These are phyloP conservation scores for Triticum turgidum DNA, from an alignment of 176 grass and related monocot species.

Conservation along the genomic window DNA sequence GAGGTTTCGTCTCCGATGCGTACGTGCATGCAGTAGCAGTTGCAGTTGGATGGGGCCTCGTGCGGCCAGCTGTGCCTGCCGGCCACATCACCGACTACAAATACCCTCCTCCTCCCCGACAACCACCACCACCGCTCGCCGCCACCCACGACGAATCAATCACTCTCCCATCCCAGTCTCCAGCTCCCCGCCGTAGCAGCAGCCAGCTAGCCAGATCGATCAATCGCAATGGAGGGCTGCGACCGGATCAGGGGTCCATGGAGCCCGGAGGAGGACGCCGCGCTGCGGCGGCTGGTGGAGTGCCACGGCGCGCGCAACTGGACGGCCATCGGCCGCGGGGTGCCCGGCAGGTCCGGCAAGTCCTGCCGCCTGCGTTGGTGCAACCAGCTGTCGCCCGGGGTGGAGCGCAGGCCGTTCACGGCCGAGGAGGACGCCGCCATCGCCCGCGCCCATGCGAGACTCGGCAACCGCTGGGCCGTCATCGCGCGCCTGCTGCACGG, in stretches of 20 bases:
- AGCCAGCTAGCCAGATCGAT: too few species aligned
- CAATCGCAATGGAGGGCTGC: background rate
- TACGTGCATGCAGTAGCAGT: background rate
- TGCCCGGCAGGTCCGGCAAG: constrained; percentile 75
- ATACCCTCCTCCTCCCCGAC: background rate
- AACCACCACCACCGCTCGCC: background rate
- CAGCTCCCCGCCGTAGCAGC: background rate
- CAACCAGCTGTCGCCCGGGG: constrained; percentile 88
- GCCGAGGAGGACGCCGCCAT: constrained; percentile 74
- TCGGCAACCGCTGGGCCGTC: constrained; percentile 90
- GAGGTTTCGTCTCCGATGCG: constrained; percentile 6
- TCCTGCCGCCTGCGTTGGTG: constrained; percentile 96
- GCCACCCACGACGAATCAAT: background rate
- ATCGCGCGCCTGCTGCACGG: constrained; percentile 83
- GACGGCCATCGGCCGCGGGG: constrained; percentile 81
- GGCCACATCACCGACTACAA: constrained; percentile 36
- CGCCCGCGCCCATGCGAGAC: constrained; percentile 51
- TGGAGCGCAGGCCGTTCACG: constrained; percentile 88
- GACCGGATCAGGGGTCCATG: constrained; percentile 77
- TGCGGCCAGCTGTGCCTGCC: constrained; percentile 29
- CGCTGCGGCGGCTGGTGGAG: constrained; percentile 70
- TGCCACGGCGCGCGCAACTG: constrained; percentile 84
- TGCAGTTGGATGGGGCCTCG: background rate
- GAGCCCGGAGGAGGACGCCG: constrained; percentile 90
- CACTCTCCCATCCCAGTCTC: background rate